phyloP scores from a whole-genome alignment of 805 yeast species.

The Metschnikowia proteae region DNA sequence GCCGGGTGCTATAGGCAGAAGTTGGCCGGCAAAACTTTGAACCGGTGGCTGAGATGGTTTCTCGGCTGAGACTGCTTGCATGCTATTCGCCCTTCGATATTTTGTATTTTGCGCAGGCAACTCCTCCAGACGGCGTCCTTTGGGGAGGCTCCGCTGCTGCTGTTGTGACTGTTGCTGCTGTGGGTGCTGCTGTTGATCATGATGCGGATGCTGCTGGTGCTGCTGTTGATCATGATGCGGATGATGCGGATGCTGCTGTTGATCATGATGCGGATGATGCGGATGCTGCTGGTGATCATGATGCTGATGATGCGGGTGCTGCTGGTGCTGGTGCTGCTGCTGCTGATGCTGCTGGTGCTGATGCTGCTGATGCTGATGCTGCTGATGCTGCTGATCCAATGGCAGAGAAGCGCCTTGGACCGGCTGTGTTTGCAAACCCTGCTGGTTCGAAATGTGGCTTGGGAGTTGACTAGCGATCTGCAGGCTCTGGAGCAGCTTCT shows the following conservation, averaged over 20 bases:
- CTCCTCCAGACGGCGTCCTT: slow-evolving; percentile 1
- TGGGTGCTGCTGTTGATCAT: neutral
- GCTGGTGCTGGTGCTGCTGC: slow-evolving; percentile 4
- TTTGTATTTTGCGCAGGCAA: neutral
- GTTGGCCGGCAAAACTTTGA: slow-evolving; percentile 9
- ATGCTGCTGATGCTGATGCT: slow-evolving; percentile 3
- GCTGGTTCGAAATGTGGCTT: neutral
- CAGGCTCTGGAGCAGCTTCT: neutral
- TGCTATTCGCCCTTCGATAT: slow-evolving; percentile 1
- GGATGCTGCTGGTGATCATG: slow-evolving; percentile 1
- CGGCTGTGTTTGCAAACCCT: neutral
- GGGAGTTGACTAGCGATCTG: neutral
- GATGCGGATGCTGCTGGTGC: neutral
- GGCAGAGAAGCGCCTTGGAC: neutral
- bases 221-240: slow-evolving; percentile 1
- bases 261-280: slow-evolving; percentile 5
- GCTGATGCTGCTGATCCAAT: slow-evolving; percentile 5
- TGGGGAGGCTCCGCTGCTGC: neutral
- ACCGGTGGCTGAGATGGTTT: neutral
- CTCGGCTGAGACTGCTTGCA: neutral
- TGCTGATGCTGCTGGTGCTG: slow-evolving; percentile 2
- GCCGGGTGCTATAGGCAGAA: neutral
- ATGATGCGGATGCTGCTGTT: neutral
- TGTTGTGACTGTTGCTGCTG: neutral
- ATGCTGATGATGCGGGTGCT: neutral